phyloP scores from a whole-genome alignment of 495 filamentous ascomycete genomes.

The Paragyromitra xinjiangensis region DNA sequence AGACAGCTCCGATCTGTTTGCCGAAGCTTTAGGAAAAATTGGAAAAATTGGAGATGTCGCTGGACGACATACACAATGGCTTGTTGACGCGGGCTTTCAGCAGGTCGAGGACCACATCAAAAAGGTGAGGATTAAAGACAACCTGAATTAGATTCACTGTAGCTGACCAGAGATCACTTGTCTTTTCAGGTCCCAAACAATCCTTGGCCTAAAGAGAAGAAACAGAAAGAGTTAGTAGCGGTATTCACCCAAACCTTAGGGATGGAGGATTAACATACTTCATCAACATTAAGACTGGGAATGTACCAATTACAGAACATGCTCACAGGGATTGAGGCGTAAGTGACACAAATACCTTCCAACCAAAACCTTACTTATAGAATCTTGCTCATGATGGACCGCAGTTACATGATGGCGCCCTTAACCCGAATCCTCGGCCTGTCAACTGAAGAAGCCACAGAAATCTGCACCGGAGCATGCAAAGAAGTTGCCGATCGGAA shows the following conservation, averaged over 20 bases:
- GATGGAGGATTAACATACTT: not conserved
- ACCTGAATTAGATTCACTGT: not conserved
- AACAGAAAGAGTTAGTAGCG: conserved; percentile 19
- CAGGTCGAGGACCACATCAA: conserved; percentile 33
- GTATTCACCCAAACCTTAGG: not conserved
- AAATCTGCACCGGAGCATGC: conserved; percentile 15
- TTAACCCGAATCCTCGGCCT: conserved; percentile 21
- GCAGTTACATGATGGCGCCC: conserved; percentile 34
- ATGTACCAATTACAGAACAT: conserved; percentile 27
- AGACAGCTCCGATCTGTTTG: conserved; percentile 13
- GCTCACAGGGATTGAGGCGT: conserved; percentile 28
- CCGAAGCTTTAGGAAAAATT: conserved; percentile 18
- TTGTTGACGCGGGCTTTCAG: conserved; percentile 39
- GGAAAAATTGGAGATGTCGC: conserved; percentile 36
- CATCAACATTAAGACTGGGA: conserved; percentile 8
- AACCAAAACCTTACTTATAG: not conserved
- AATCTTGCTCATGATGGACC: not conserved
- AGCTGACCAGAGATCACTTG: not conserved
- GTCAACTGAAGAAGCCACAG: conserved; percentile 12
- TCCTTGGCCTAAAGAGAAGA: conserved; percentile 47
- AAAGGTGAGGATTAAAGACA: conserved; percentile 9
- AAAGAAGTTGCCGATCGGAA: conserved; percentile 22
- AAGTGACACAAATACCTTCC: not conserved
- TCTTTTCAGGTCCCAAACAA: conserved; percentile 15
- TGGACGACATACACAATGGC: conserved; percentile 20